Evolutionary conservation across 306 rosid genomes (phyloP), one percentile per base, ranked within the genome.

Genomic region (Castanea mollissima): DNA sequence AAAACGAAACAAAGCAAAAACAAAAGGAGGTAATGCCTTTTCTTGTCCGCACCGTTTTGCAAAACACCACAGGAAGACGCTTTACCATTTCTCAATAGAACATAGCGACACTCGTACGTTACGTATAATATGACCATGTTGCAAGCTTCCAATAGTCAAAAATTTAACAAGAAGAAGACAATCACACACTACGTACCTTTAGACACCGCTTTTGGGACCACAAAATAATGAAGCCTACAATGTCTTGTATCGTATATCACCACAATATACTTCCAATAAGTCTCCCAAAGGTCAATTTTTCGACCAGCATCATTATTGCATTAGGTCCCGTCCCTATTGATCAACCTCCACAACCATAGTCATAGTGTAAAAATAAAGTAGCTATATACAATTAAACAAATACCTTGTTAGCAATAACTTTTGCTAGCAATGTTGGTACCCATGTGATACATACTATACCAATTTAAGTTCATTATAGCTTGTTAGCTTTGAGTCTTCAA

Each of bases 311-410:
- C 75, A 83, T 79, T 70, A 75, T 75, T 71, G 18, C 62, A 57
- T 25, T 58, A 67, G 27, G 59, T 73, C 55, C 76, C 71, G 59
- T 73, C 55, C 76, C 71, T 84, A 79, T 80, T 68, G 79, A 81
- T 15, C n/a, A 4, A 14, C 82, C 79, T 68, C 79, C 80, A 69
- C 9, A 69, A 69, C 69, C 76, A 41, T 21, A 58, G 74, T 13
- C 76, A 41, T 21, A 58, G 74, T 13, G 41, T 14, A 31, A 29
- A 15, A 29, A 31, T 14, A 27, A 29, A 29, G 18, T 63, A 12
- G 31, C 8, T 4, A 14, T 27, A 15, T 6, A 13, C 2, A 27
- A 13, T 63, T 27, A 21, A 63, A 63, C 32, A 16, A 34, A 34
- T 16, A 63, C 38, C 6, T 3, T 19, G 25, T 6, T 35, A 35